Evolutionary conservation across 345 rosid species (phyloP).

Genomic region (Mangifera indica): DNA sequence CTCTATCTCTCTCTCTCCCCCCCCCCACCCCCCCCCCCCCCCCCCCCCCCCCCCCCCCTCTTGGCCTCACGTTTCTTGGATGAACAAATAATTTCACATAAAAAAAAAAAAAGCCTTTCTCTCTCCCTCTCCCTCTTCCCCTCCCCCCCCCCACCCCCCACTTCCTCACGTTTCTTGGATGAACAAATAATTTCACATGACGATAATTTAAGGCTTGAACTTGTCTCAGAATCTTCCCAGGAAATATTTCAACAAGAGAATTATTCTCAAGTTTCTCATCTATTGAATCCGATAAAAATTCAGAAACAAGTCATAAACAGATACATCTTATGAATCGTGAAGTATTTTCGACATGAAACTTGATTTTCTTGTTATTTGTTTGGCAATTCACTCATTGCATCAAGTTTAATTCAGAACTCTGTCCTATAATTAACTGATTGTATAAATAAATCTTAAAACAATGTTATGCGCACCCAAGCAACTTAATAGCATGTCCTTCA

Average conservation of each 20-base stretch:
- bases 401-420: too few species aligned
- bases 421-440: too few species aligned
- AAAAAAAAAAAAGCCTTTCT: too few species aligned
- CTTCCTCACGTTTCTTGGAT: background rate
- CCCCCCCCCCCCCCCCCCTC: too few species aligned
- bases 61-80: background rate
- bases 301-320: background rate
- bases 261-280: background rate
- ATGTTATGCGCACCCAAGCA: too few species aligned
- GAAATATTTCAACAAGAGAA: background rate
- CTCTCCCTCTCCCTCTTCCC: too few species aligned
- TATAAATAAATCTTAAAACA: too few species aligned
- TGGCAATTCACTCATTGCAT: too few species aligned
- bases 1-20: background rate
- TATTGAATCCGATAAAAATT: conserved; percentile 3
- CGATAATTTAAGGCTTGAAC: background rate
- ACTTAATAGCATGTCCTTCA: too few species aligned
- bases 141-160: too few species aligned
- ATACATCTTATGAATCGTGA: too few species aligned
- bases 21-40: too few species aligned
- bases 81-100: background rate
- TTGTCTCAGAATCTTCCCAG: background rate
- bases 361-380: background rate
- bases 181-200: background rate
- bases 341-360: background rate